Conservation (phyloP, 2,329 filamentous ascomycete species). For the Phialophora chinensis region DNA sequence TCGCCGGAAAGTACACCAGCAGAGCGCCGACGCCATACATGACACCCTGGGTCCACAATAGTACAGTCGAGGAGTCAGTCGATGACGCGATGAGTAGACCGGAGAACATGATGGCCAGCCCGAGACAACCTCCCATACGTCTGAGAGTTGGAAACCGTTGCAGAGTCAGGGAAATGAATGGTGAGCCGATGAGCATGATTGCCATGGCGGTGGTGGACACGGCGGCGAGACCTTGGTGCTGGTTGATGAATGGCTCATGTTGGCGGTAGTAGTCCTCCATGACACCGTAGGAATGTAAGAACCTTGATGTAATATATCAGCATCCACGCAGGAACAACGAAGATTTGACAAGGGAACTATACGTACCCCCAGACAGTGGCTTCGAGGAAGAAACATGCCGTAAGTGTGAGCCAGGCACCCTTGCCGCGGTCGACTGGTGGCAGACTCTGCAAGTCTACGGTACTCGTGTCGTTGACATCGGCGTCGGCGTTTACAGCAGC, state of each 20-base stretch:
- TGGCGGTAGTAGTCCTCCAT: background rate
- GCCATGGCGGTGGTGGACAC: background rate
- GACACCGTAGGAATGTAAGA: background rate
- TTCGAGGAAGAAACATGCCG: background rate
- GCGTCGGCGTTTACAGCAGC: background rate
- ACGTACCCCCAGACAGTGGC: background rate
- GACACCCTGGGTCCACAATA: background rate
- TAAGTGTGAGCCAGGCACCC: background rate
- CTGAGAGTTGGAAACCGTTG: background rate
- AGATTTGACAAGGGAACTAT: background rate
- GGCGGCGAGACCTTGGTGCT: background rate
- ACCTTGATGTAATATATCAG: background rate
- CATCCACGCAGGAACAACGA: background rate
- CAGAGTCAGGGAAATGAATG: background rate
- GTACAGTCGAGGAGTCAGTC: background rate
- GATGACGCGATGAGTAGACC: background rate
- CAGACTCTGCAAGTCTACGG: background rate
- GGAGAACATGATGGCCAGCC: background rate
- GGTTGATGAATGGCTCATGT: background rate
- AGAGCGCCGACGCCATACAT: background rate
- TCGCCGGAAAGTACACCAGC: background rate
- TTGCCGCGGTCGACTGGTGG: background rate
- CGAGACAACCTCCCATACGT: background rate
- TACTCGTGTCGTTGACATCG: background rate
- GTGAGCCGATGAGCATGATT: background rate